Base-by-base conservation (phyloP, 2,329 filamentous ascomycete species). In the Venturia carpophila region DNA sequence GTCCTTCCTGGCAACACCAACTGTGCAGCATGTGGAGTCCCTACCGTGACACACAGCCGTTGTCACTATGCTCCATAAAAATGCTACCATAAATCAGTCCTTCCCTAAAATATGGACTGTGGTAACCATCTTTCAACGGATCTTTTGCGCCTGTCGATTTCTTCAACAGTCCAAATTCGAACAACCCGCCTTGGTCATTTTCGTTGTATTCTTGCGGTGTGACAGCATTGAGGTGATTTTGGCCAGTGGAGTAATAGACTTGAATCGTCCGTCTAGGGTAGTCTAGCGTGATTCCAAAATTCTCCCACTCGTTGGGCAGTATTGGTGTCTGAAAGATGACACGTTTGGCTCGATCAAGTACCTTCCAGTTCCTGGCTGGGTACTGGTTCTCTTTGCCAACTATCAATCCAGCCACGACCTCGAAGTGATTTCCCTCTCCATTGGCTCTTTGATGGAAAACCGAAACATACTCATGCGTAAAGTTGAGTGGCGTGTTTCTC, bases 71-170 rank as follows among this genome's bases (percentile, higher is more conserved):
- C 42, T 61, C 58, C 21, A 61, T 13, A 24, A 43, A 61, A 1
- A 61, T 43, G 2, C 37, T 15, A 24, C 37, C 58, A 45, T 61
- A 61, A 61, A 43, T 11, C 19, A 42, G 19, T 17, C 13, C 19
- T 10, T 61, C n/a, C 21, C 42, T 42, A 15, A 43, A 61, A 5
- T 27, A 3, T 10, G 24, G 58, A 27, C 24, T 45, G n/a, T 61
- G 37, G 43, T 61, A 61, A 10, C 37, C 58, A 21, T 43, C 58
- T 21, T 15, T 27, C 27, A 42, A 9, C 13, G n/a, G 37, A 34
- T 61, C 58, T 43, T 60, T 61, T 42, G 58, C 58, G 24, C 37
- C 39, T 27, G 58, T 61, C 24, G 58, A 27, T 61, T 61, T 61
- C 27, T 61, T 61, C n/a, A 42, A 24, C 10, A 43, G 24, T 7